Evolutionary conservation across 345 rosid species (phyloP), one percentile per base, ranked within the genome.

Genomic region (Pugionium cornutum): DNA sequence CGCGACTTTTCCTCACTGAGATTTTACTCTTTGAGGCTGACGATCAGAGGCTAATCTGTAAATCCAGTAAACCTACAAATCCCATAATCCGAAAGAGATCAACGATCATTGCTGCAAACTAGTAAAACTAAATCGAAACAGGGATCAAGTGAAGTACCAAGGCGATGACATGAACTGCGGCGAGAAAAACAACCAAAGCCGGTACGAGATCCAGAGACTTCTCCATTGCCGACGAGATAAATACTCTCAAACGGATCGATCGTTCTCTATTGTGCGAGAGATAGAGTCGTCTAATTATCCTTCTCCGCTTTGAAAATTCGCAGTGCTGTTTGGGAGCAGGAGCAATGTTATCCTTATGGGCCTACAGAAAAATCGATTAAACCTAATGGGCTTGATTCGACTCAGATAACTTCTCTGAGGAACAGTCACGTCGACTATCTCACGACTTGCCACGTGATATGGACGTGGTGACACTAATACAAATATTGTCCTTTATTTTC

Each of bases 161-260:
- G 64, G 95, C 97, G 65, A 87, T 48, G 71, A 87, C 90, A 52
- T 89, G 97, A 68, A 83, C 91, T 34, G 86, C 95, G 11, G 87
- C 83, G 11, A 89, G 84, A 34, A 85, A 75, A 62, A 82, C 83
- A 47, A 83, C 87, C 58, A 86, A 4, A 2, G 77, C 44, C n/a
- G 89, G 92, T 25, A 82, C 87, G 51, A 81, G 72, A 54, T 86
- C 92, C 39, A 83, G 58, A 58, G 86, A 70, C 77, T 68, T 75
- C 74, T 63, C 70, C 78, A 75, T 75, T 27, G 32, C 25, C 27
- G 46, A 45, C 7, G 39, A 26, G n/a, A n/a, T n/a, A n/a, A n/a
- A n/a, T n/a, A n/a, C n/a, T n/a, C n/a, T 0, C 3, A 27, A 9
- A 32, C 41, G 5, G 43, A 70, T 8, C 53, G 64, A 48, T 48